phyloP scores from a whole-genome alignment of 768 basidiomycete genomes.

The Boletus rubroflammeus region DNA sequence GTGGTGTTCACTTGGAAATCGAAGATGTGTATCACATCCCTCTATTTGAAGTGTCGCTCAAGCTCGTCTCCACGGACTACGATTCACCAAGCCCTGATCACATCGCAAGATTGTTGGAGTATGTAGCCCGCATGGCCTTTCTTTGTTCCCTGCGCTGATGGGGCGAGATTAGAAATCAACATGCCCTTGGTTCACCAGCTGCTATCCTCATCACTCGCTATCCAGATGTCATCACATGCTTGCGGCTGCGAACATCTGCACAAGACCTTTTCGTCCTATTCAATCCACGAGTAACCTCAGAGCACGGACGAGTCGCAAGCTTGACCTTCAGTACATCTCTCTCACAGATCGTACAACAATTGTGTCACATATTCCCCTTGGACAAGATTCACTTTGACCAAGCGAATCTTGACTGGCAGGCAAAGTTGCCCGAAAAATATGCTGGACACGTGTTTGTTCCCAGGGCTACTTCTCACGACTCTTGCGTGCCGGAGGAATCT shows the following conservation, averaged over 20 bases:
- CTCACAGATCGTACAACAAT: slow-evolving; percentile 36
- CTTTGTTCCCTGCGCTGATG: background rate
- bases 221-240: slow-evolving; percentile 54
- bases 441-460: slow-evolving; percentile 53
- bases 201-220: slow-evolving; percentile 52
- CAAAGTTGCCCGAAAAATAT: slow-evolving; percentile 50
- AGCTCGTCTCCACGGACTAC: slow-evolving; percentile 33
- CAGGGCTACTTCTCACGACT: slow-evolving; percentile 18
- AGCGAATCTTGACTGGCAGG: slow-evolving; percentile 48
- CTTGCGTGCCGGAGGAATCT: slow-evolving; percentile 24
- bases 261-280: slow-evolving; percentile 52
- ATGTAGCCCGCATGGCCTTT: background rate
- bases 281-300: slow-evolving; percentile 53
- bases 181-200: slow-evolving; percentile 17
- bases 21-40: slow-evolving; percentile 48
- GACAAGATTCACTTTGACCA: slow-evolving; percentile 38
- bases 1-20: slow-evolving; percentile 43
- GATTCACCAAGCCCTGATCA: slow-evolving; percentile 32
- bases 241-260: slow-evolving; percentile 30
- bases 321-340: slow-evolving; percentile 49
- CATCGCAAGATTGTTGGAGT: slow-evolving; percentile 28
- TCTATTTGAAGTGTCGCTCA: slow-evolving; percentile 43
- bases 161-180: slow-evolving; percentile 22
- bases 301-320: slow-evolving; percentile 48
- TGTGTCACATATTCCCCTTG: slow-evolving; percentile 42